phyloP scores from a whole-genome alignment of 208 protist genomes.

The Leishmania gerbilli region DNA sequence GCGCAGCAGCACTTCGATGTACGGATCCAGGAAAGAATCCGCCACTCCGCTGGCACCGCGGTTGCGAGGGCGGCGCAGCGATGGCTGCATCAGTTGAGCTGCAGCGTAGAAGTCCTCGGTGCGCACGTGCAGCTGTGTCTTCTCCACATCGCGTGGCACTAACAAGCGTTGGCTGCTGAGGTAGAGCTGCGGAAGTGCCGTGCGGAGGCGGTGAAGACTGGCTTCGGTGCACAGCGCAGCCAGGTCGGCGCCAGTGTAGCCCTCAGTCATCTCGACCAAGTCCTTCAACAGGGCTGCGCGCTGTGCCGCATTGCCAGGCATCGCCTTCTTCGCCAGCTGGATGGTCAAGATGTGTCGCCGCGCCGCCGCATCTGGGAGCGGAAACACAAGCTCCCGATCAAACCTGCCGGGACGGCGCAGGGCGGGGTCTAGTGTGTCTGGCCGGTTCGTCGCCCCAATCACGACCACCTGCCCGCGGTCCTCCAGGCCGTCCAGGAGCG shows the following conservation, averaged over 20 bases:
- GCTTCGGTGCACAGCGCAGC: conserved; percentile 99
- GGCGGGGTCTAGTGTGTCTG: conserved; percentile 96
- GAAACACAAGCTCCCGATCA: conserved; percentile 95
- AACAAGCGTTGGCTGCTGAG: conserved; percentile 48
- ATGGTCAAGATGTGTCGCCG: conserved; percentile 94
- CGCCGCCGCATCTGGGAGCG: conserved; percentile 70
- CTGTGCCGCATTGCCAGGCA: conserved; percentile 77
- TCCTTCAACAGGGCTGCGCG: conserved; percentile 79
- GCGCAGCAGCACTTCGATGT: conserved; percentile 65
- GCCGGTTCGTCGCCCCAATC: conserved; percentile 96
- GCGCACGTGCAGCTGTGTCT: conserved; percentile 33
- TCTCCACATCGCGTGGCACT: conserved; percentile 35
- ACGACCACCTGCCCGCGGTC: conserved; percentile 93
- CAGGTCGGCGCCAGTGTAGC: conserved; percentile 99
- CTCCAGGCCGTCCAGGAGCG: conserved; percentile 95
- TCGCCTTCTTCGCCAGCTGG: conserved; percentile 97
- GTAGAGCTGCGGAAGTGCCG: conserved; percentile 80
- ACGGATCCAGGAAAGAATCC: conserved; percentile 17
- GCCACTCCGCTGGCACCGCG: neutral
- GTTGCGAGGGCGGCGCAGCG: conserved; percentile 41
- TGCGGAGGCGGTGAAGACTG: conserved; percentile 70
- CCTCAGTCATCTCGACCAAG: conserved; percentile 91
- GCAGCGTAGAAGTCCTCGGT: conserved; percentile 80
- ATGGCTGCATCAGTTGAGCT: conserved; percentile 63
- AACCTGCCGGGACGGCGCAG: conserved; percentile 97